Conservation (phyloP, 768 basidiomycete genomes). For the Phanerodontia chrysosporium region DNA sequence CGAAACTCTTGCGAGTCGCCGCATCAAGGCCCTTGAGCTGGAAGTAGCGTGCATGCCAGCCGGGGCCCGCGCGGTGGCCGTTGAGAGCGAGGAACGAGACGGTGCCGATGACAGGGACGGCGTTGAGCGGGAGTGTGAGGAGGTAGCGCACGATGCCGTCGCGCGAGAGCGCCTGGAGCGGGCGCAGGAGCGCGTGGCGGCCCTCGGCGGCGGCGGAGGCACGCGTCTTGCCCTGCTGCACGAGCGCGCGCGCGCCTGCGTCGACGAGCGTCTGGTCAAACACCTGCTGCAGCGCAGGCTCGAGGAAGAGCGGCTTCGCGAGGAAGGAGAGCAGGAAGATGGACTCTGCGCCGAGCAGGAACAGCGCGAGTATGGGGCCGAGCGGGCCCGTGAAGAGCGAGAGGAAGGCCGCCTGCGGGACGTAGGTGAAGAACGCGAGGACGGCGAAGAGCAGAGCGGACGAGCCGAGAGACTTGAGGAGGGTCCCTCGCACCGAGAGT, state of each 20-base stretch:
- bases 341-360: slow-evolving; percentile 39
- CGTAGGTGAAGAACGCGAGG: slow-evolving; percentile 57
- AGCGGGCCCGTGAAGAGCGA: slow-evolving; percentile 62
- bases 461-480: slow-evolving; percentile 35
- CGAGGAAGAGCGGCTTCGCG: slow-evolving; percentile 42
- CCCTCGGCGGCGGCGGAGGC: slow-evolving; percentile 32
- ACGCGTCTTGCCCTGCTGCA: slow-evolving; percentile 26
- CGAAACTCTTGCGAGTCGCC: slow-evolving; percentile 38
- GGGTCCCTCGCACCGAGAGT: slow-evolving; percentile 27
- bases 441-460: slow-evolving; percentile 37
- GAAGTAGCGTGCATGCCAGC: slow-evolving; percentile 65
- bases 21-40: slow-evolving; percentile 55
- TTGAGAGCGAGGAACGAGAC: slow-evolving; percentile 56
- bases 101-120: slow-evolving; percentile 63
- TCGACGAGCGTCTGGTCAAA: slow-evolving; percentile 45
- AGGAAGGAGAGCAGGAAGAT: slow-evolving; percentile 38
- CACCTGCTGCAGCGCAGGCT: slow-evolving; percentile 37
- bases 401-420: slow-evolving; percentile 64
- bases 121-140: slow-evolving; percentile 62
- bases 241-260: slow-evolving; percentile 36
- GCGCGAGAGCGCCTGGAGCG: slow-evolving; percentile 39
- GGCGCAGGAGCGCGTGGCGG: slow-evolving; percentile 45
- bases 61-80: slow-evolving; percentile 42
- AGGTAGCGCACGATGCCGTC: slow-evolving; percentile 53
- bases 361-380: slow-evolving; percentile 42